Evolutionary conservation across 495 filamentous ascomycete genomes (phyloP).

Genomic region (Penicillium bovifimosum): DNA sequence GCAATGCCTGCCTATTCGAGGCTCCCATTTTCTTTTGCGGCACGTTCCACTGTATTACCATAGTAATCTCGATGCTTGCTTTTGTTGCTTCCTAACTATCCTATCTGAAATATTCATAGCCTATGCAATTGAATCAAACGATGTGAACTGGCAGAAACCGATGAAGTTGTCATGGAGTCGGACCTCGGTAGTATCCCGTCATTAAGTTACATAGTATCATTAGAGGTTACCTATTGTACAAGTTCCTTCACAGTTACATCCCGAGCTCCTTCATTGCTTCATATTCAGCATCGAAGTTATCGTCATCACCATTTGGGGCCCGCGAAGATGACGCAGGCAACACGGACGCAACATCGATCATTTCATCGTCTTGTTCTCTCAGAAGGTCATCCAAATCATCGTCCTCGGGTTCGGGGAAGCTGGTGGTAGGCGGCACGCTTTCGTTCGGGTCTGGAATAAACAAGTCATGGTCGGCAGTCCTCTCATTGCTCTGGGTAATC

Average conservation of each 20-base stretch:
- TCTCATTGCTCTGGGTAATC: neutral
- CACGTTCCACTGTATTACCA: neutral
- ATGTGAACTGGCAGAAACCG: neutral
- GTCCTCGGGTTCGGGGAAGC: slow-evolving; percentile 24
- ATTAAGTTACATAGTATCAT: neutral
- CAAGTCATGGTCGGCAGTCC: slow-evolving; percentile 15
- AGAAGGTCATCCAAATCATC: slow-evolving; percentile 38
- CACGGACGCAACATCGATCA: neutral
- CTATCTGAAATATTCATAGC: neutral
- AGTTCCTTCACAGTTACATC: slow-evolving; percentile 5
- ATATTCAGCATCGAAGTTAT: slow-evolving; percentile 28
- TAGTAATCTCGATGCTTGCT: neutral
- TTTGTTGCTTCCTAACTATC: neutral
- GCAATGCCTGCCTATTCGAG: neutral
- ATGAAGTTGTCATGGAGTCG: neutral
- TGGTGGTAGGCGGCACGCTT: slow-evolving; percentile 4
- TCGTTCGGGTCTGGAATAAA: slow-evolving; percentile 24
- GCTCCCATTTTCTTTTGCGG: neutral
- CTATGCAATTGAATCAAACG: neutral
- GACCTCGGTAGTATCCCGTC: neutral
- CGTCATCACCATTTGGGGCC: neutral
- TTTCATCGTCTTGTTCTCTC: slow-evolving; percentile 27
- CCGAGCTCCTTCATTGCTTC: slow-evolving; percentile 33
- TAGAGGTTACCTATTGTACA: slow-evolving; percentile 1
- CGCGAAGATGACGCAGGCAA: neutral